Evolutionary conservation across 192 early-diverging fungal genomes (phyloP), one percentile per base, ranked within the genome.

Genomic region (Allomyces macrogynus): DNA sequence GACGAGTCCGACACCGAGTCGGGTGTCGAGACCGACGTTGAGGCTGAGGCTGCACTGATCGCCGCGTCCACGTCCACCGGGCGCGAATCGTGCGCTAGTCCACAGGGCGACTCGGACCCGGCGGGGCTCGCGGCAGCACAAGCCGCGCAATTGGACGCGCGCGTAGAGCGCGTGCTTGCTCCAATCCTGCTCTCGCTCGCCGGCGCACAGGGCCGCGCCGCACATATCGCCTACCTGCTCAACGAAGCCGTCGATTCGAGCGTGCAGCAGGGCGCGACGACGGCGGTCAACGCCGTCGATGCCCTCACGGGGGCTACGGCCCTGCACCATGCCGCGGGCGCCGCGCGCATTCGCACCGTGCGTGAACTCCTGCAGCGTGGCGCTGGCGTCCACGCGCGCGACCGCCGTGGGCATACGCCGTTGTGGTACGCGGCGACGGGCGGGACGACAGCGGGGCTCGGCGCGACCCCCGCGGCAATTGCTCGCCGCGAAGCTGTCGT

Each of bases 311-410:
- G 87, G 0, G 77, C 86, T 43, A 89, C 89, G 0, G 87, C 92
- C 0, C 77, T 97, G 61, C 94, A 97, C 70, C 80, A 92, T 49
- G 93, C 93, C 1, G 85, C 86, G 44, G 73, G 81, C 20, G 84
- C 86, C 24, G 87, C 88, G n/a, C 84, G 92, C 64, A 68, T 85
- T 7, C 75, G 77, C 5, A 81, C 86, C 10, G 87, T 89, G 0
- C 78, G 87, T 43, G 91, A 87, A 62, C 67, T 96, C 61, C 70
- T 96, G 7, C 71, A 75, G 26, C 81, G 87, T 66, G 96, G 96
- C 3, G 90, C 93, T 5, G 89, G 87, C 40, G 88, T 97, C 22
- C 94, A 99, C 70, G 76, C 85, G 23, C 81, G 92, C 7, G 94
- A 96, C 75, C 77, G 85, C 40, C 80, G 82, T 61, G 90, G 92